These are phyloP conservation scores for Suillus paluster DNA, from an alignment of 768 basidiomycete genomes.

Conservation along the genomic window DNA sequence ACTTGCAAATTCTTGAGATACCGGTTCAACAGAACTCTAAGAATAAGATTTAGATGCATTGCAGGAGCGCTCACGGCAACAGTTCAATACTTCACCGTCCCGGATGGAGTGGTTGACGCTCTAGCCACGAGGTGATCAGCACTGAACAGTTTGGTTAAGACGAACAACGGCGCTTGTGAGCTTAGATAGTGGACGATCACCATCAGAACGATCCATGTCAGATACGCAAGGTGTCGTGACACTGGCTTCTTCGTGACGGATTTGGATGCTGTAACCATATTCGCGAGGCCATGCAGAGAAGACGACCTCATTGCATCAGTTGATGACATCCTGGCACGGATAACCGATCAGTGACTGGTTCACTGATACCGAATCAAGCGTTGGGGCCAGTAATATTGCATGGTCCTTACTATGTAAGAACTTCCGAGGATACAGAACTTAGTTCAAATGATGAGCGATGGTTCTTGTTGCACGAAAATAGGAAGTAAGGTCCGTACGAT, in stretches of 20 bases:
- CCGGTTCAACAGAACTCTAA: neutral
- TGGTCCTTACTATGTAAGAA: neutral
- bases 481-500: neutral
- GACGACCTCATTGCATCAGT: neutral
- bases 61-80: neutral
- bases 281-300: neutral
- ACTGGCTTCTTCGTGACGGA: neutral
- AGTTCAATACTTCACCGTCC: neutral
- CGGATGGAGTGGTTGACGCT: neutral
- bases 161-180: neutral
- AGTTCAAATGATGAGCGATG: neutral
- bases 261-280: neutral
- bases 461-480: neutral
- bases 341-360: neutral
- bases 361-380: neutral
- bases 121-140: slow-evolving; percentile 3
- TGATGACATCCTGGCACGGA: neutral
- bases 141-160: neutral
- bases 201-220: neutral
- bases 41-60: slow-evolving; percentile 2
- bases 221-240: neutral
- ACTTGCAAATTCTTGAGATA: neutral
- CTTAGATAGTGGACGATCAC: slow-evolving; percentile 3
- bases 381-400: neutral
- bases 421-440: neutral